Percentiles rank a stretch among this genome's conserved stretches.
Evolutionary conservation across 192 early-diverging fungal genomes (phyloP).

Genomic region (Linnemannia elongata): DNA sequence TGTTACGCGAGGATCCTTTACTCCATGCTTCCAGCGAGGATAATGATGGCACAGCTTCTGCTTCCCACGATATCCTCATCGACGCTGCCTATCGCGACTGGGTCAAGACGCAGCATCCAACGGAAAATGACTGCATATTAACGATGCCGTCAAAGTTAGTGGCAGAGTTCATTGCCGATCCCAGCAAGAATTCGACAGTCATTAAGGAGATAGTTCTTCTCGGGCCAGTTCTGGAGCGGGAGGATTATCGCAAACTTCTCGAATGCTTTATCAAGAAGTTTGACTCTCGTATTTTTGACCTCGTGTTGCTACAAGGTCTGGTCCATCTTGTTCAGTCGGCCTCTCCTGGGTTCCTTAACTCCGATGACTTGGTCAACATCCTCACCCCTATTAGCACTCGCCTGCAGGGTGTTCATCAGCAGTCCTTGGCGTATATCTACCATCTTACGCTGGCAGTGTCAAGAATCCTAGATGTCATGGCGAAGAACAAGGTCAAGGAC

Average conservation of each 20-base stretch:
- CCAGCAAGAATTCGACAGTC: neutral
- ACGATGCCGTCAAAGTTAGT: neutral
- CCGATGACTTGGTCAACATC: neutral
- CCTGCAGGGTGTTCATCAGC: neutral
- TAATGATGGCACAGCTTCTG: neutral
- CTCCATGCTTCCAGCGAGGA: neutral
- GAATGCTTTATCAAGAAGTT: neutral
- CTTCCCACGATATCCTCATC: neutral
- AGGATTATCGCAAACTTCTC: neutral
- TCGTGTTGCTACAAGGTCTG: neutral
- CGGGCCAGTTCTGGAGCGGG: neutral
- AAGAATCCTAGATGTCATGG: conserved; percentile 3
- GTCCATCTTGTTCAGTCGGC: neutral
- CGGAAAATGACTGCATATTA: neutral
- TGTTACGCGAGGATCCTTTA: neutral
- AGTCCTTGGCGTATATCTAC: neutral
- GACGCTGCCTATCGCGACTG: neutral
- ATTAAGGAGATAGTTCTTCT: neutral
- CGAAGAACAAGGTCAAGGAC: neutral
- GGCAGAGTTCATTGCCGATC: neutral
- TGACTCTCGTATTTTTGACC: neutral
- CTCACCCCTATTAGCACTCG: neutral
- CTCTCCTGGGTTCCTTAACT: neutral
- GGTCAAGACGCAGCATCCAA: neutral
- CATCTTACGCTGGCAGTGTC: neutral